Conservation (phyloP, 1,284 basidiomycete genomes). For the Ustilago vetiveriae region DNA sequence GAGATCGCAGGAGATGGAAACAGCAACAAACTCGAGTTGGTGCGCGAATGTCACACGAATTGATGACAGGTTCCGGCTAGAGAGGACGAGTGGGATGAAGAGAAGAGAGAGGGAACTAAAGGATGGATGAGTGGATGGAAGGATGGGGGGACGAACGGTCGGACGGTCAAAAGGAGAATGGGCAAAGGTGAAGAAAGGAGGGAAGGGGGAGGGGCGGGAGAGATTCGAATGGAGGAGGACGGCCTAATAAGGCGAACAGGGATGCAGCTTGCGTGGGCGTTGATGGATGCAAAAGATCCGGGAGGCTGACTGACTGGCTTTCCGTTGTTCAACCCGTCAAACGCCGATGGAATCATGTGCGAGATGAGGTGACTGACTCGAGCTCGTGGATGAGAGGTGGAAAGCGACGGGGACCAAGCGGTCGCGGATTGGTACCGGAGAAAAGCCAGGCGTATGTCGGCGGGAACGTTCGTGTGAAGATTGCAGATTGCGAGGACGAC, state of each 20-base stretch:
- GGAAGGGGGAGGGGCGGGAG: constrained; percentile 71
- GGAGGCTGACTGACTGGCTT: neutral
- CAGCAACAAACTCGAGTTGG: constrained; percentile 23
- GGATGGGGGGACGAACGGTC: constrained; percentile 26
- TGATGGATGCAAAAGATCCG: neutral
- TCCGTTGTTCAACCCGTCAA: neutral
- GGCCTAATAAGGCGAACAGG: neutral
- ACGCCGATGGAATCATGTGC: neutral
- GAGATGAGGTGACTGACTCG: constrained; percentile 4
- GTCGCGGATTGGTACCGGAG: too few species aligned
- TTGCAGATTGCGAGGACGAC: constrained; percentile 10
- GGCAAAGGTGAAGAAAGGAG: constrained; percentile 63
- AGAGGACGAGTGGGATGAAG: too few species aligned
- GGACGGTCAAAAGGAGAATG: neutral
- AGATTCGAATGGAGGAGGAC: constrained; percentile 70
- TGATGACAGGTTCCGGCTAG: constrained; percentile 35
- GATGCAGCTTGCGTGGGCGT: too few species aligned
- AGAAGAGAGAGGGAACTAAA: constrained; percentile 48
- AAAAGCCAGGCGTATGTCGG: too few species aligned
- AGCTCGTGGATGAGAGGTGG: too few species aligned
- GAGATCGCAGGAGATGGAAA: neutral
- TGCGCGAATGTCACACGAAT: neutral
- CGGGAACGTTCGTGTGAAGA: neutral
- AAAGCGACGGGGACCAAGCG: too few species aligned
- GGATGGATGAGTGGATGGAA: constrained; percentile 63